Evolutionary conservation across 306 rosid species (phyloP), one percentile per base, ranked within the genome.

Genomic region (Castanea mollissima): DNA sequence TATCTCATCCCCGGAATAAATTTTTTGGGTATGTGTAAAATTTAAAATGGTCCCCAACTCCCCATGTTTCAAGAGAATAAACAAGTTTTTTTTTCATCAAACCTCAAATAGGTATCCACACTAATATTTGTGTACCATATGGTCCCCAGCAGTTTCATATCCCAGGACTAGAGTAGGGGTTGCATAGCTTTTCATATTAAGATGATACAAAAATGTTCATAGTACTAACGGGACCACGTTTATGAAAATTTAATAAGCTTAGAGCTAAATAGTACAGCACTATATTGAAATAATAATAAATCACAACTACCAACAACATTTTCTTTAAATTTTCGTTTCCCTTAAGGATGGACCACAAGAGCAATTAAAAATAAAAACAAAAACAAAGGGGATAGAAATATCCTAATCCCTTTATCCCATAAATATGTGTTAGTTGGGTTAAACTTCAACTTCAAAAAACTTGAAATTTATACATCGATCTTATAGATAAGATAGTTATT

Each of bases 291-390:
- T 23, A 34, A 7, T 55, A 74, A 16, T 38, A 38, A 59, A 59
- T 60, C 77, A 67, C 86, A 74, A 71, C 78, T 73, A 58, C 75
- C 86, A 58, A 82, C 9, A 77, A 46, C 18, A 1, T 23, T 27
- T 11, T 59, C 32, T 59, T 59, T 9, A 11, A 9, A 11, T 3
- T 59, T 59, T 59, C 27, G 6, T 9, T 59, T 11, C 25, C 14
- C 13, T 14, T 59, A 59, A 13, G 32, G 23, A 3, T 19, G 72
- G 72, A 68, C 72, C 72, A 35, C 72, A 68, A 35, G 52, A 68
- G 72, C 72, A 68, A 21, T 60, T 11, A 41, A 7, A 8, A 8
- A 41, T 6, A 12, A 41, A 38, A 2, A 7, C 0, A 8, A 41
- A 8, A 41, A 2, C 46, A 41, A 8, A 41, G 46, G 46, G 16